phyloP scores from a whole-genome alignment of 2,329 filamentous ascomycete species.

The Epichloe hybrida region DNA sequence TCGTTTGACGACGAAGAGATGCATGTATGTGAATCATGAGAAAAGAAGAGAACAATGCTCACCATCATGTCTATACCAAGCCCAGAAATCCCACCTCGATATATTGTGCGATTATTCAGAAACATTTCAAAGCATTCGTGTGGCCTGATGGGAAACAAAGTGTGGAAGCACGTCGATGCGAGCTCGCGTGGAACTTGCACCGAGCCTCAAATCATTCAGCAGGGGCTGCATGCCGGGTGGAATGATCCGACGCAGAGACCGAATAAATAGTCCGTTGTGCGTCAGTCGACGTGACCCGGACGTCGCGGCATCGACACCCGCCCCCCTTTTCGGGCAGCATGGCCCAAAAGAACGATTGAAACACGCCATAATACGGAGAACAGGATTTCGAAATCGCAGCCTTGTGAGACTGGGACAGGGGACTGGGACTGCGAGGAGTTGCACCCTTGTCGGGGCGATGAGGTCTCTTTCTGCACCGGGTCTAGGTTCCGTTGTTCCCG shows the following conservation, averaged over 20 bases:
- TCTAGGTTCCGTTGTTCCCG: neutral
- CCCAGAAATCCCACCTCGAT: neutral
- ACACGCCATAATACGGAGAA: neutral
- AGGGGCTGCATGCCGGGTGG: no score
- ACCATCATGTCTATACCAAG: no score
- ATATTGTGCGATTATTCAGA: neutral
- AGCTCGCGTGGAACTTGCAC: neutral
- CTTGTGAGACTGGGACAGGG: neutral
- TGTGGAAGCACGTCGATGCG: neutral
- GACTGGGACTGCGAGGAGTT: neutral
- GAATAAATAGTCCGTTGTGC: neutral
- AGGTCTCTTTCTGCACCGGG: neutral
- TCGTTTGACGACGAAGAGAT: no score
- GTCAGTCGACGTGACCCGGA: neutral
- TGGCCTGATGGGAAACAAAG: neutral
- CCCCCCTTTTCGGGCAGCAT: neutral
- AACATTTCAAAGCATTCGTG: neutral
- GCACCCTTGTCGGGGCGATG: neutral
- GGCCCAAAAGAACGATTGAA: neutral
- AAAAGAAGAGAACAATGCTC: no score
- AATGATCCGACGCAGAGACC: neutral
- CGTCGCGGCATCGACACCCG: no score
- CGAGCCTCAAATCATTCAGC: no score
- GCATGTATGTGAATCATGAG: no score
- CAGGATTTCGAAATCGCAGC: neutral